Conservation (phyloP, 2,329 filamentous ascomycete species). For the Cladophialophora psammophila region DNA sequence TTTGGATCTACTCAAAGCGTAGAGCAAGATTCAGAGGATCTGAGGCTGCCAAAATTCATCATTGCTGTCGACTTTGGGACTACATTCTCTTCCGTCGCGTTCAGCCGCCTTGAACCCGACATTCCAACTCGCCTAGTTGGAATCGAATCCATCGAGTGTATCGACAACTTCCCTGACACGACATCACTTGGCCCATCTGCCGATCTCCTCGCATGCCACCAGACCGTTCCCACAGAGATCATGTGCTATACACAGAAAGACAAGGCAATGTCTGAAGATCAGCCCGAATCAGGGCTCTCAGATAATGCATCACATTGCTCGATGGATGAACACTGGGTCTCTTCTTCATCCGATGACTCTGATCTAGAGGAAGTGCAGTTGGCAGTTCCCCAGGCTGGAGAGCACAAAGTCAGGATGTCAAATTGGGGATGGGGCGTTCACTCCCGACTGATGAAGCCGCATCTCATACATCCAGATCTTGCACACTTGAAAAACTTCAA, state of each 20-base stretch:
- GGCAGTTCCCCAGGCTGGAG: too few relatives aligned
- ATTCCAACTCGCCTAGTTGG: conserved; percentile 52
- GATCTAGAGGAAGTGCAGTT: too few relatives aligned
- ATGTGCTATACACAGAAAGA: too few relatives aligned
- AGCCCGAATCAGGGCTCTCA: too few relatives aligned
- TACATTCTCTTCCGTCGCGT: conserved; percentile 94
- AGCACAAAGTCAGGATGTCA: too few relatives aligned
- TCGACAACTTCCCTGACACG: conserved; percentile 87
- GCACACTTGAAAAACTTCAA: conserved; percentile 18
- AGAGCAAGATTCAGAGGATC: neutral
- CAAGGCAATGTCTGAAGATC: too few relatives aligned
- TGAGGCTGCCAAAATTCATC: conserved; percentile 69
- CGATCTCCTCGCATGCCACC: neutral
- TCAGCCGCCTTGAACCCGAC: conserved; percentile 52
- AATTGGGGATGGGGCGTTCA: conserved; percentile 19
- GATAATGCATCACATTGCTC: neutral
- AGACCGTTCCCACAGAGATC: conserved; percentile 19
- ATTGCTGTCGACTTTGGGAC: conserved; percentile 98
- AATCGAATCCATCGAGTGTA: conserved; percentile 97
- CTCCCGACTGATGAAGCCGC: neutral
- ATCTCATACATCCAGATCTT: too few relatives aligned
- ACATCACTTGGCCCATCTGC: conserved; percentile 86
- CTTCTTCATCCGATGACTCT: too few relatives aligned
- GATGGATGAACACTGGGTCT: neutral
- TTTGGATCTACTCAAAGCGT: neutral